Evolutionary conservation across 176 grass and related monocot genomes (phyloP).

Genomic region (Secale cereale): DNA sequence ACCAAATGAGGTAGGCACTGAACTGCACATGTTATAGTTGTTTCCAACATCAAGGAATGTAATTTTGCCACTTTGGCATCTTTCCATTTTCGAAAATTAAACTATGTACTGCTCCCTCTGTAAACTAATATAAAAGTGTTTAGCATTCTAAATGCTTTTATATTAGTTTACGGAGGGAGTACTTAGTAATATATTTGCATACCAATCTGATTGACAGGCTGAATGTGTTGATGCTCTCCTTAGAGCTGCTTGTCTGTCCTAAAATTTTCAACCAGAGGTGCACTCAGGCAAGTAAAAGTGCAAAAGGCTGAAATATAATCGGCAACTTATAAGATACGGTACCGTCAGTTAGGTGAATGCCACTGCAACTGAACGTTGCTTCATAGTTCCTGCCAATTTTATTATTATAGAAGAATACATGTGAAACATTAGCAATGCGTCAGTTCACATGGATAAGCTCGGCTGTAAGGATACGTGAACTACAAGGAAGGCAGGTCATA

Average conservation of each 20-base stretch:
- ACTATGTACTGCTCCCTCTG: not conserved
- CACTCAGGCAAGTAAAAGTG: not conserved
- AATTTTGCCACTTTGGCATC: not conserved
- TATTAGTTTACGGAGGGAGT: too few species aligned
- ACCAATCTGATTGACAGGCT: constrained; percentile 14
- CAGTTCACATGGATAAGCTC: too few species aligned
- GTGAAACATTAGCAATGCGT: too few species aligned
- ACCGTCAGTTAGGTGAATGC: constrained; percentile 31
- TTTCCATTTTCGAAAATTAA: not conserved
- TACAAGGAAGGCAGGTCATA: too few species aligned
- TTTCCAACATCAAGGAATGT: not conserved
- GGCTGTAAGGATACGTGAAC: too few species aligned
- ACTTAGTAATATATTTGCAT: not conserved
- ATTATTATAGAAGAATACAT: too few species aligned
- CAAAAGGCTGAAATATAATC: not conserved
- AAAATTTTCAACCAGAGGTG: not conserved
- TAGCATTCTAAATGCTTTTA: too few species aligned
- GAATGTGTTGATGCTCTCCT: constrained; percentile 40
- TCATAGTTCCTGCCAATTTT: too few species aligned
- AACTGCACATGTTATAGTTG: not conserved
- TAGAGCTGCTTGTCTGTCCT: constrained; percentile 55
- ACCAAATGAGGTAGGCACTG: not conserved
- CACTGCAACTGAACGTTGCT: too few species aligned
- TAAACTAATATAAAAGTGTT: too few species aligned
- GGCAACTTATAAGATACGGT: not conserved